Base-by-base conservation (phyloP, 306 rosid genomes). In the Pterocarpus santalinus region DNA sequence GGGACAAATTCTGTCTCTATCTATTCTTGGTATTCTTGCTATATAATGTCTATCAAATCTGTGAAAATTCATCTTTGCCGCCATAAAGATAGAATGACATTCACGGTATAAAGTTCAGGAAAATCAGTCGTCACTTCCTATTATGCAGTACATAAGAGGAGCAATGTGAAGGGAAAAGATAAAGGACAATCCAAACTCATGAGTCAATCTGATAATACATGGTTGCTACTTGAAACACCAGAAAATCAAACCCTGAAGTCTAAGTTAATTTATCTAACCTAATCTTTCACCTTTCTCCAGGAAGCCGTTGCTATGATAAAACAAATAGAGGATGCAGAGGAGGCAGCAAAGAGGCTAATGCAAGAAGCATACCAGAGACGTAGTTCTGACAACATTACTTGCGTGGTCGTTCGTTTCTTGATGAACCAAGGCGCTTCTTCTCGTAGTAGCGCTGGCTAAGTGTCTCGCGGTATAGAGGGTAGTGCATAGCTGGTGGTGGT, bases 321-420 rank as follows among this genome's bases (percentile, higher is more conserved):
- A 82, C 91, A 91, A 71, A 90, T 93, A 65, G 89, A 83, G 78
- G 99, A 93, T 32, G 92, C 99, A n/a, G 94, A 95, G 85, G 96
- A 89, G 60, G 97, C 97, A 2, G 97, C 99, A 3, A 95, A 93
- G 89, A 90, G 96, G 84, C 79, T 95, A 86, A 89, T 93, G 97
- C 89, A 84, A 80, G 99, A 95, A 89, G 99, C 99, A 79, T 88
- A 90, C 64, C 97, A 91, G 81, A 85, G 98, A 90, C 97, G 99
- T 22, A 95, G 98, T 75, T 88, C 99, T 51, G 99, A 95, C 86
- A 95, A 93, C 81, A 89, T 95, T 51, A 95, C 99, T 3, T 91
- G 93, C 2, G 96, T 95, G 4, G 99, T 95, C 1, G 98, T 95
- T 46, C 99, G 98, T 72, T 95, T 95, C 92, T 86, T 93, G 90